These are phyloP conservation scores for Lepiota brunneoincarnata DNA, from an alignment of 768 basidiomycete species.

Conservation along the genomic window DNA sequence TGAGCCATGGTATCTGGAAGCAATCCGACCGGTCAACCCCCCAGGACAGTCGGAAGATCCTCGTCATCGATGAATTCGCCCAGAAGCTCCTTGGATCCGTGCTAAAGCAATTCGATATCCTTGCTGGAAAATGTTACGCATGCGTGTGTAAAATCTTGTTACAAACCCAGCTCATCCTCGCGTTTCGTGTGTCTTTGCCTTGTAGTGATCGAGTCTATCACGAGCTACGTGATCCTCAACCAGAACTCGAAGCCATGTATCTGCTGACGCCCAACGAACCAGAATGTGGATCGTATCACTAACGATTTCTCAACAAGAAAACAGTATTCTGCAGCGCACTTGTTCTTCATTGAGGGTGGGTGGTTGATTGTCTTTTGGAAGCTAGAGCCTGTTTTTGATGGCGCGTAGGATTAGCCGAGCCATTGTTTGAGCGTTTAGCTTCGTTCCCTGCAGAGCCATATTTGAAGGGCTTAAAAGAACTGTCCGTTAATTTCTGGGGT, in stretches of 20 bases:
- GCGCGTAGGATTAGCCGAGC: constrained; percentile 68
- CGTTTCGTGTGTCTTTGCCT: constrained; percentile 1
- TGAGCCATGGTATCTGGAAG: constrained; percentile 63
- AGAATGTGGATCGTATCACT: constrained; percentile 91
- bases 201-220: constrained; percentile 90
- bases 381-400: constrained; percentile 4
- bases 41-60: constrained; percentile 93
- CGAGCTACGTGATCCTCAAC: constrained; percentile 80
- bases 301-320: constrained; percentile 67
- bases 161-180: not conserved
- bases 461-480: constrained; percentile 76
- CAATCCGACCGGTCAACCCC: constrained; percentile 84
- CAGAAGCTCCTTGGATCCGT: constrained; percentile 81
- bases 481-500: constrained; percentile 95
- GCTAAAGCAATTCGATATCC: constrained; percentile 89
- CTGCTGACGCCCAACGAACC: constrained; percentile 91
- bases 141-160: constrained; percentile 39
- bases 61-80: constrained; percentile 93
- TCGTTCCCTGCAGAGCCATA: constrained; percentile 74
- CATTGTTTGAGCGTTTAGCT: constrained; percentile 74
- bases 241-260: constrained; percentile 88
- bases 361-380: not conserved
- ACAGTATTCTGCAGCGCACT: constrained; percentile 81
- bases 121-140: constrained; percentile 96
- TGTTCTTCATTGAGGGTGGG: constrained; percentile 90